phyloP scores from a whole-genome alignment of 1,284 basidiomycete species.

The Ustilago cynodontis region DNA sequence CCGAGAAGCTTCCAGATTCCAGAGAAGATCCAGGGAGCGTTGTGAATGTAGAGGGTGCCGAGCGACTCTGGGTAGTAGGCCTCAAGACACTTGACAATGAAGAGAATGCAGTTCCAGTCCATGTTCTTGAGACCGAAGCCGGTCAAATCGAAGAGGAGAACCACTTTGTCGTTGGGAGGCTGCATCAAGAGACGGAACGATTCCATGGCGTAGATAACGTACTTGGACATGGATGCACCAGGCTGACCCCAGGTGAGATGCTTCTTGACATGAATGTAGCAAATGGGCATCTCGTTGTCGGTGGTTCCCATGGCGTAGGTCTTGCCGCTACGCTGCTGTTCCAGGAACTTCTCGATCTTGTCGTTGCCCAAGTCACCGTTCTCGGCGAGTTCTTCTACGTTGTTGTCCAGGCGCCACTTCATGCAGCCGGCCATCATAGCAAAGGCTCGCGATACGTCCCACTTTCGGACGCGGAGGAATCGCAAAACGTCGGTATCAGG shows the following conservation, averaged over 20 bases:
- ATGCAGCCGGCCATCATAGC: slow-evolving; percentile 70
- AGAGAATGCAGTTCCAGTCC: slow-evolving; percentile 65
- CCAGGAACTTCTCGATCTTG: slow-evolving; percentile 68
- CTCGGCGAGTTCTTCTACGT: slow-evolving; percentile 69
- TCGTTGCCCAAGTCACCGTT: slow-evolving; percentile 70
- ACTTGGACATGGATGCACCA: slow-evolving; percentile 70
- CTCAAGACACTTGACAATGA: slow-evolving; percentile 67
- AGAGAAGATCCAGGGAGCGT: slow-evolving; percentile 71
- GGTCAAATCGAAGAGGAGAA: slow-evolving; percentile 69
- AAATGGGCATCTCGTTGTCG: slow-evolving; percentile 67
- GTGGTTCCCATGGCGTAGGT: slow-evolving; percentile 69
- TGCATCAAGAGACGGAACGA: slow-evolving; percentile 68
- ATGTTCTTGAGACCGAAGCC: slow-evolving; percentile 67
- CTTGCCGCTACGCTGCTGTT: slow-evolving; percentile 69
- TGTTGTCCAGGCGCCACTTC: slow-evolving; percentile 68
- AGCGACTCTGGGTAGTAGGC: slow-evolving; percentile 71
- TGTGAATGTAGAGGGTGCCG: slow-evolving; percentile 69
- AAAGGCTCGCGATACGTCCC: slow-evolving; percentile 69
- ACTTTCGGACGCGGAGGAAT: slow-evolving; percentile 70
- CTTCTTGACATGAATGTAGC: slow-evolving; percentile 65
- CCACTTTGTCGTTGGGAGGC: slow-evolving; percentile 69
- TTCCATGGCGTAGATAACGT: slow-evolving; percentile 69
- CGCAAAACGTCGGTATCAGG: slow-evolving; percentile 67
- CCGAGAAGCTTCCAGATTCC: slow-evolving; percentile 69
- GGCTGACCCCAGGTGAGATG: slow-evolving; percentile 66